Conservation (phyloP, 2,329 filamentous ascomycete species). For the Penicillium fuscoglaucum region DNA sequence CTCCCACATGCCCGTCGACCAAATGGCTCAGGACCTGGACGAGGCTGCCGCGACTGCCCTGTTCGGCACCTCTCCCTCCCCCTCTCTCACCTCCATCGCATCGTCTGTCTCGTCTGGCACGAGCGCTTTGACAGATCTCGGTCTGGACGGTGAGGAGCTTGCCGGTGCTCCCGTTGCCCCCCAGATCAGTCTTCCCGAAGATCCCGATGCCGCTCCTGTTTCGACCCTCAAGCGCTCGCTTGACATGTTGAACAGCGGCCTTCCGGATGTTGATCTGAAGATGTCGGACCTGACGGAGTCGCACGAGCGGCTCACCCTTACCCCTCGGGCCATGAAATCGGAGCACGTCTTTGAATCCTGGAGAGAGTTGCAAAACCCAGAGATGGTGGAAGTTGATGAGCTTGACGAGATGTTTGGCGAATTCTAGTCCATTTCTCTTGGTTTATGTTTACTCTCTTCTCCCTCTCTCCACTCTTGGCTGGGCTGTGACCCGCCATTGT, state of each 20-base stretch:
- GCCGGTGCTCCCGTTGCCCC: slow-evolving; percentile 24
- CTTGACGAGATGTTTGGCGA: slow-evolving; percentile 82
- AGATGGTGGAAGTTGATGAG: slow-evolving; percentile 89
- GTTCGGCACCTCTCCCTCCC: slow-evolving; percentile 46
- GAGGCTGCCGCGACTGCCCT: slow-evolving; percentile 38
- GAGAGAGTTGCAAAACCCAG: slow-evolving; percentile 68
- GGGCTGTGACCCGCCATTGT: slow-evolving; percentile 19
- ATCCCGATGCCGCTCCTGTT: slow-evolving; percentile 29
- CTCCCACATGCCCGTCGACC: slow-evolving; percentile 30
- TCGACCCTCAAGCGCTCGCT: slow-evolving; percentile 42
- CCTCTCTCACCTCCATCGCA: slow-evolving; percentile 43
- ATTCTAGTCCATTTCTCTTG: slow-evolving; percentile 52
- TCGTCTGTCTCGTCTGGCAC: slow-evolving; percentile 46
- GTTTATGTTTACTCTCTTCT: slow-evolving; percentile 7
- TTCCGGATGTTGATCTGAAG: slow-evolving; percentile 38
- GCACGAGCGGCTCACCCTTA: slow-evolving; percentile 49
- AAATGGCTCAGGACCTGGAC: slow-evolving; percentile 33
- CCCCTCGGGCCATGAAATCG: slow-evolving; percentile 33
- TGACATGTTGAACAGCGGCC: slow-evolving; percentile 42
- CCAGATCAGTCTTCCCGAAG: slow-evolving; percentile 35
- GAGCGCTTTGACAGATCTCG: slow-evolving; percentile 37
- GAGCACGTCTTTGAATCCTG: slow-evolving; percentile 54
- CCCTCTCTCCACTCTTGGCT: slow-evolving; percentile 21
- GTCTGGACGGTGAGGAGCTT: slow-evolving; percentile 28
- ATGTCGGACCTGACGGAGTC: slow-evolving; percentile 38